phyloP scores from a whole-genome alignment of 148 eudicot species.

The Chenopodium formosanum region DNA sequence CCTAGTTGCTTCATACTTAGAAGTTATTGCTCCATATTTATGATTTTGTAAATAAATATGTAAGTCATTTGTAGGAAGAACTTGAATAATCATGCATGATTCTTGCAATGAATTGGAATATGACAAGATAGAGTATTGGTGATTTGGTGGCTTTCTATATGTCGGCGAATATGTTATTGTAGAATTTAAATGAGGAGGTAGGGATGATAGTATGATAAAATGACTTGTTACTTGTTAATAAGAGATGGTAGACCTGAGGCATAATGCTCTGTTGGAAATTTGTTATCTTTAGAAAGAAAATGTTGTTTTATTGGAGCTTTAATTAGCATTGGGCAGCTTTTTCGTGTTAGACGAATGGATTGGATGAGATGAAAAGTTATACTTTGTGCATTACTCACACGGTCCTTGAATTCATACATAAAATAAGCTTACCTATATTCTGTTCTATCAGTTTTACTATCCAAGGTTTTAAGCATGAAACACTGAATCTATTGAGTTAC shows the following conservation, averaged over 20 bases:
- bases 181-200: no score
- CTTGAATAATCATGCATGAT: background rate
- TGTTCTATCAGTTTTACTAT: background rate
- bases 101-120: background rate
- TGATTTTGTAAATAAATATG: background rate
- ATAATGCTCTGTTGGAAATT: background rate
- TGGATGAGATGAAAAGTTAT: background rate
- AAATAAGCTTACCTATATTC: background rate
- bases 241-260: background rate
- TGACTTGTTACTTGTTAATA: background rate
- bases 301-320: background rate
- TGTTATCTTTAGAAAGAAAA: background rate
- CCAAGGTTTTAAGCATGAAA: background rate
- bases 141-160: no score
- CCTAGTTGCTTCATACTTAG: no score
- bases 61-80: no score
- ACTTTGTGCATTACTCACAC: no score
- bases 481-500: no score
- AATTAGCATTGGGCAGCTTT: background rate
- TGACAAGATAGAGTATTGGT: no score
- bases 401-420: slow-evolving; percentile 2
- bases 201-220: background rate
- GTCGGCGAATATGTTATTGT: no score
- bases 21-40: background rate
- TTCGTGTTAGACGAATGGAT: background rate